Conservation (phyloP, 257 asterid genomes). For the Solanum ossicruentum region DNA sequence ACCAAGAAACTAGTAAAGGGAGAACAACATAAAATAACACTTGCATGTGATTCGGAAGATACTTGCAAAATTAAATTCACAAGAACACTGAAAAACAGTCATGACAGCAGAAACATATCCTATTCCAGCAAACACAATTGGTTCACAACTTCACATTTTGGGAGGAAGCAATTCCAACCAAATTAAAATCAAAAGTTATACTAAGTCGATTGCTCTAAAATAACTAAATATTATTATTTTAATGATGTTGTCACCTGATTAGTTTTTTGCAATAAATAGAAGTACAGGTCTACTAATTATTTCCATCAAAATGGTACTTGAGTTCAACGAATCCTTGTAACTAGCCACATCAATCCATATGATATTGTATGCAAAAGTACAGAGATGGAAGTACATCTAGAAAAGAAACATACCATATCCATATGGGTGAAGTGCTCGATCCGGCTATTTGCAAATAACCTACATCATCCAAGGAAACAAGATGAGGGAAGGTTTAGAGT, state of each 20-base stretch:
- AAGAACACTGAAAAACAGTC: neutral
- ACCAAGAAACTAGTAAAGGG: neutral
- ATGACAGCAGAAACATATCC: neutral
- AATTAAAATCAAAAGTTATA: neutral
- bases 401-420: constrained; percentile 57
- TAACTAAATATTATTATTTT: neutral
- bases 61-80: neutral
- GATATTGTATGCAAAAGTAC: neutral
- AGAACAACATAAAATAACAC: neutral
- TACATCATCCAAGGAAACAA: constrained; percentile 8
- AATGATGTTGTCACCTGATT: neutral
- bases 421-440: constrained; percentile 64
- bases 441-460: constrained; percentile 52
- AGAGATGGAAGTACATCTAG: neutral
- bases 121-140: neutral
- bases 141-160: neutral
- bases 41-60: neutral
- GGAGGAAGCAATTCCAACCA: neutral
- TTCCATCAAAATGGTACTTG: neutral
- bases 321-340: neutral
- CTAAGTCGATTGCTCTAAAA: neutral
- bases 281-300: neutral
- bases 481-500: neutral
- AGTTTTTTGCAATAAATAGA: neutral
- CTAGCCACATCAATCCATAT: neutral